phyloP scores from a whole-genome alignment of 2,329 filamentous ascomycete genomes.

The Colletotrichum sp. region DNA sequence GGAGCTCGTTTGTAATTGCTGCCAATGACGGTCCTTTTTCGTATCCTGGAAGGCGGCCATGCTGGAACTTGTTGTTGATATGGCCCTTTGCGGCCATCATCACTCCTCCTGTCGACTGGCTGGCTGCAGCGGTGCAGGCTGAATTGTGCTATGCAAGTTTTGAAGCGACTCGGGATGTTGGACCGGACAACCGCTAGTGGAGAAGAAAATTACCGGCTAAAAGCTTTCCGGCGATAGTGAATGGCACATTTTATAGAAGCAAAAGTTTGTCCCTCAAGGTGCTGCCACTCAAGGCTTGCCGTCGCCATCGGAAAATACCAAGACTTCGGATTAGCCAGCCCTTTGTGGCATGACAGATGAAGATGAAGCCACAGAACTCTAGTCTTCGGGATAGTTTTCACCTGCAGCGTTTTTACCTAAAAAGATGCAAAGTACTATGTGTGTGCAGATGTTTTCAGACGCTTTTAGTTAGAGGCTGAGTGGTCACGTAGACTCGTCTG shows the following conservation, averaged over 20 bases:
- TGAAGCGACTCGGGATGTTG: not conserved
- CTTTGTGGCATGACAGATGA: not conserved
- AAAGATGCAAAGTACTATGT: not conserved
- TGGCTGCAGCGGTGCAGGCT: not conserved
- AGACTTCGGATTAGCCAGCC: not conserved
- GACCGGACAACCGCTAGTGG: not conserved
- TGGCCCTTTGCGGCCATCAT: not conserved
- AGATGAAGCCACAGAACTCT: not conserved
- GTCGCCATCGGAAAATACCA: not conserved
- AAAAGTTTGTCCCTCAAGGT: not conserved
- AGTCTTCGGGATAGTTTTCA: not conserved
- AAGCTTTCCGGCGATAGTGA: rapidly evolving
- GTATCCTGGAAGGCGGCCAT: not conserved
- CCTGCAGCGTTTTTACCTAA: not conserved
- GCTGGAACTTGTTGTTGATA: not conserved
- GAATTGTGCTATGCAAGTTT: not conserved
- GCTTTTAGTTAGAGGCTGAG: not conserved
- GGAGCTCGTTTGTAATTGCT: not conserved
- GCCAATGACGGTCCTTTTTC: not conserved
- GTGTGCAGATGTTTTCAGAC: not conserved
- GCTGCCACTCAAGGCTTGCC: not conserved
- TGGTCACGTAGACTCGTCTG: not conserved
- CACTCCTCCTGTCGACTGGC: not conserved
- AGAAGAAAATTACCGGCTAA: not conserved
- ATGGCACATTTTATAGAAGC: not conserved